Evolutionary conservation across 352 stramenopile species (phyloP), one percentile per base, ranked within the genome.

Genomic region (Phytopythium litorale): DNA sequence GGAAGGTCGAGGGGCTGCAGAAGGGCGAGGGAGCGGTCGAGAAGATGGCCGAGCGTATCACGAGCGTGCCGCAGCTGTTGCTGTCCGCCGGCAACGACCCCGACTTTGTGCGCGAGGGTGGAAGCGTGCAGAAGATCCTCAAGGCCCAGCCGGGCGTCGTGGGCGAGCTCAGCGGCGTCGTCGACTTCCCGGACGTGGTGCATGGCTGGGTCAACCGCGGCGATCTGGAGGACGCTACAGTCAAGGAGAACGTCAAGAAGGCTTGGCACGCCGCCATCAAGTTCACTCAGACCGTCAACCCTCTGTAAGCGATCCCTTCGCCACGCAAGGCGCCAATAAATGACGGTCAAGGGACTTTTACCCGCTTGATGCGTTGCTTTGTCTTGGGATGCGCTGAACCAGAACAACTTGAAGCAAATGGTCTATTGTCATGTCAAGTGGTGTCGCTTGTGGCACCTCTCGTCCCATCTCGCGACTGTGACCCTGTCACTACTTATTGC

Each of bases 171-270:
- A 67, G 70, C 42, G 49, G 63, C 12, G 63, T 79, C 0, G 54
- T 77, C 16, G 63, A 81, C 49, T 89, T 84, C 52, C 62, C 67
- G 13, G 62, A 75, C 23, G 73, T 80, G 63, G 69, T 73, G 21
- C 77, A 89, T 54, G 78, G 77, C 18, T 87, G 73, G 76, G 77
- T 86, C 43, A 73, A 75, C 65, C 77, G 77, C 50, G 75, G 75
- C 19, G 79, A 87, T 48, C 54, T 85, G 30, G 50, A 72, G 6
- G 66, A 85, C 56, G 46, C 66, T 12, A 58, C 55, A 12, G 60
- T 75, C 18, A 70, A 79, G 56, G 54, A 59, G 43, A 69, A 64
- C 7, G 73, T 86, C 16, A 73, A 71, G 51, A 84, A 81, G 66
- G 76, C 75, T 8, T 87, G 81, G 69, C 60, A 78, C 53, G 50